Conservation (phyloP, 2,329 filamentous ascomycete species). For the Diaporthe vexans region DNA sequence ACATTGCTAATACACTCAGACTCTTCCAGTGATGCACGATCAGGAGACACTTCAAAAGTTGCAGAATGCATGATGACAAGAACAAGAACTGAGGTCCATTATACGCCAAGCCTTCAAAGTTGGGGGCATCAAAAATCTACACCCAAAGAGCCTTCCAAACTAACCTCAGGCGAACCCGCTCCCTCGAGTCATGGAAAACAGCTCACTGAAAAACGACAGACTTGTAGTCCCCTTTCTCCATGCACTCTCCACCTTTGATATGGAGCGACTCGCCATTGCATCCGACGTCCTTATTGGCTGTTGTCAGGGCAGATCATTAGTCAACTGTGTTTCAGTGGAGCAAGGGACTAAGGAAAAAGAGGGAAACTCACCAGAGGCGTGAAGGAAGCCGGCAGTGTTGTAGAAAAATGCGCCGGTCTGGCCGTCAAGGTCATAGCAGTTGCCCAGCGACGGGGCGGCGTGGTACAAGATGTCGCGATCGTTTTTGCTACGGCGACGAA, state of each 20-base stretch:
- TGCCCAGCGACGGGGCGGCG: not conserved
- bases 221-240: conserved; percentile 6
- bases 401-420: not conserved
- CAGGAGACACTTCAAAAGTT: too few species aligned
- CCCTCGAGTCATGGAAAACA: not conserved
- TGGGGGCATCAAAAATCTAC: too few species aligned
- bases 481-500: not conserved
- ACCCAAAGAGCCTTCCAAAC: too few species aligned
- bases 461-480: conserved; percentile 9
- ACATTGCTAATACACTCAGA: too few species aligned
- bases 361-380: not conserved
- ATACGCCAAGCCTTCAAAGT: too few species aligned
- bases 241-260: not conserved
- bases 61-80: too few species aligned
- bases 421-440: not conserved
- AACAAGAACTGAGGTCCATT: too few species aligned
- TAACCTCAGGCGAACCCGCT: not conserved
- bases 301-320: not conserved
- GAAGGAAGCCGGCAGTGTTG: not conserved
- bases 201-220: conserved; percentile 10
- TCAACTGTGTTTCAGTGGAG: too few species aligned
- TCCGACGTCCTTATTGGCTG: not conserved
- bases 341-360: too few species aligned
- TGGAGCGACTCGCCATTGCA: conserved; percentile 3
- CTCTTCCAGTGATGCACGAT: too few species aligned